Base-by-base conservation (phyloP, 1,284 basidiomycete species). In the Gastroboletus turbinatus region DNA sequence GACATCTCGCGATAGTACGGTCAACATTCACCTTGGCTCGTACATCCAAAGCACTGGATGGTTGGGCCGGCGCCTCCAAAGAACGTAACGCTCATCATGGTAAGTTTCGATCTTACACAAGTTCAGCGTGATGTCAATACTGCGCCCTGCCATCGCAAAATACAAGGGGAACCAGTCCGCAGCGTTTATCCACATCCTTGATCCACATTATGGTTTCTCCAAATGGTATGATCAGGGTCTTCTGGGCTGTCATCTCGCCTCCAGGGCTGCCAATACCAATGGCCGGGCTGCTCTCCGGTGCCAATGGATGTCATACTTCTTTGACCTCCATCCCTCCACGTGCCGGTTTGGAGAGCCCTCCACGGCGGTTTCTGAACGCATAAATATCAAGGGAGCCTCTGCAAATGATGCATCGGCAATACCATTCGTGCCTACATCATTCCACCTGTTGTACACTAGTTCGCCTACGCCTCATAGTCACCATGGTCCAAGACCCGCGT, bases 21-120 rank as follows among this genome's bases (percentile, higher is more conserved):
- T 17, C 10, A 43, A 52, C n/a, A 27, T 38, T 39, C 42, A 48
- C 38, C 48, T 52, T 56, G 49, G 54, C 46, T 53, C 11, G 21
- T 36, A 48, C 44, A 39, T 30, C 52, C 57, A 52, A 32, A 33
- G 21, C 66, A 67, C 66, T 71, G 66, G 65, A 67, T 71, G 66
- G 68, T 69, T 46, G 53, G 54, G 46, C 45, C 52, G 39, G 46
- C 48, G 48, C 54, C 56, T 50, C 50, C 47, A 52, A 52, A 38
- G 53, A 27, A 51, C 53, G 46, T 55, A 36, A 57, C 47, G 30
- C 36, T 53, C 27, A 46, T 32, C 25, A 46, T 46, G 55, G 55
- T 62, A 50, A 42, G 52, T 42, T 53, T 30, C 53, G 27, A 54
- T 55, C 21, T 48, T 10, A n/a, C 39, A 43, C 52, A 25, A 33